Evolutionary conservation across 129 eudicot species (phyloP).

Genomic region (Flaveria bidentis): DNA sequence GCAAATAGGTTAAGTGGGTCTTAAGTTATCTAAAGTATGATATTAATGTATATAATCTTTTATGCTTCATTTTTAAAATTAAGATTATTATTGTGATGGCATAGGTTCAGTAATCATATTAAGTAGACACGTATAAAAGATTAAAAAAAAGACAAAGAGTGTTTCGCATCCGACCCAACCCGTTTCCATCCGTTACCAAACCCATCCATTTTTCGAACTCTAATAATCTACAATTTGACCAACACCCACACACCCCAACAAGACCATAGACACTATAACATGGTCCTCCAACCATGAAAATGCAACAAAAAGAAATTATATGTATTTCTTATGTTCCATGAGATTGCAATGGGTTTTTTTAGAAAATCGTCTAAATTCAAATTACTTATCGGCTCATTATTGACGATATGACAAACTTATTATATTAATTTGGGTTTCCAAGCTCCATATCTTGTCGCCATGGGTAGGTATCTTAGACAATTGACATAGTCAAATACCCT

Average conservation of each 20-base stretch:
- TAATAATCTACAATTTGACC: background rate
- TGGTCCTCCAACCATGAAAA: background rate
- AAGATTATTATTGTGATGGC: background rate
- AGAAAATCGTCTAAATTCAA: background rate
- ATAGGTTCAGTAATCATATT: background rate
- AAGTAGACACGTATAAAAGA: background rate
- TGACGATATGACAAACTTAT: background rate
- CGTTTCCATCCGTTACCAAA: background rate
- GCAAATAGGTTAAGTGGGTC: background rate
- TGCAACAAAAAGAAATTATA: background rate
- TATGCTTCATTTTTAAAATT: background rate
- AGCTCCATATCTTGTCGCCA: background rate
- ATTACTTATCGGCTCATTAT: background rate
- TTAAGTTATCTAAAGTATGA: background rate
- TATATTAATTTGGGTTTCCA: constrained; percentile 1
- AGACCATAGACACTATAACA: background rate
- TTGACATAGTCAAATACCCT: background rate
- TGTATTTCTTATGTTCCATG: background rate
- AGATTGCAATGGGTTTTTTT: background rate
- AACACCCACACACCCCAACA: background rate
- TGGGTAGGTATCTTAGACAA: background rate
- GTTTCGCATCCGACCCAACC: background rate
- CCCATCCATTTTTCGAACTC: background rate
- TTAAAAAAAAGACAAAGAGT: background rate
- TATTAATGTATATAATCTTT: background rate